Evolutionary conservation across 2,329 filamentous ascomycete genomes (phyloP).

Genomic region (Pseudogymnoascus sp.): DNA sequence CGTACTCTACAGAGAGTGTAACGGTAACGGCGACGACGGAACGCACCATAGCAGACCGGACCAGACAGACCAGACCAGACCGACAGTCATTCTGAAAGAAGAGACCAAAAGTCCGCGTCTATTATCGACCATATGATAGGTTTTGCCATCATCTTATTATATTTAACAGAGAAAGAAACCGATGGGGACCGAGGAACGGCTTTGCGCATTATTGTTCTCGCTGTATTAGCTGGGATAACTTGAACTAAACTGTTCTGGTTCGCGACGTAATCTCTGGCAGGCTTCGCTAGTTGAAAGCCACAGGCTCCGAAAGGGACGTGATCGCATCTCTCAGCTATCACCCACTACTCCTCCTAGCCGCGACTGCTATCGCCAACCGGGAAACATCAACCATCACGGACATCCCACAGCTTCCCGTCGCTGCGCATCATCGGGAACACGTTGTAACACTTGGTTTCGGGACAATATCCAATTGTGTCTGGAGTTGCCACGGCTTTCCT

Average conservation of each 20-base stretch:
- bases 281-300: slow-evolving; percentile 7
- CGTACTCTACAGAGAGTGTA: not conserved
- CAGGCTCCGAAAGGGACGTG: slow-evolving; percentile 8
- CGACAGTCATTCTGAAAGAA: not conserved
- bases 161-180: slow-evolving; percentile 1
- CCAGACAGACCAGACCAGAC: not conserved
- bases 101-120: not conserved
- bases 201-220: slow-evolving; percentile 3
- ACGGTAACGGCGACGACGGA: slow-evolving; percentile 3
- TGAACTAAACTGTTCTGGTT: slow-evolving; percentile 9
- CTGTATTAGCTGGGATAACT: slow-evolving; percentile 6
- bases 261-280: slow-evolving; percentile 6
- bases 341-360: slow-evolving; percentile 7
- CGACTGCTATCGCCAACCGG: slow-evolving; percentile 8
- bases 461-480: slow-evolving; percentile 9
- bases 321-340: slow-evolving; percentile 8
- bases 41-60: not conserved
- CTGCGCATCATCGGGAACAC: slow-evolving; percentile 3
- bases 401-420: slow-evolving; percentile 3
- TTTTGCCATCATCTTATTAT: slow-evolving; percentile 7
- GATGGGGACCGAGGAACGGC: slow-evolving; percentile 1
- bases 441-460: slow-evolving; percentile 4
- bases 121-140: slow-evolving; percentile 6
- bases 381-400: slow-evolving; percentile 8
- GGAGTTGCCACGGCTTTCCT: not conserved